These are phyloP conservation scores for Abortiporus biennis DNA, from an alignment of 1,284 basidiomycete species.

Conservation along the genomic window DNA sequence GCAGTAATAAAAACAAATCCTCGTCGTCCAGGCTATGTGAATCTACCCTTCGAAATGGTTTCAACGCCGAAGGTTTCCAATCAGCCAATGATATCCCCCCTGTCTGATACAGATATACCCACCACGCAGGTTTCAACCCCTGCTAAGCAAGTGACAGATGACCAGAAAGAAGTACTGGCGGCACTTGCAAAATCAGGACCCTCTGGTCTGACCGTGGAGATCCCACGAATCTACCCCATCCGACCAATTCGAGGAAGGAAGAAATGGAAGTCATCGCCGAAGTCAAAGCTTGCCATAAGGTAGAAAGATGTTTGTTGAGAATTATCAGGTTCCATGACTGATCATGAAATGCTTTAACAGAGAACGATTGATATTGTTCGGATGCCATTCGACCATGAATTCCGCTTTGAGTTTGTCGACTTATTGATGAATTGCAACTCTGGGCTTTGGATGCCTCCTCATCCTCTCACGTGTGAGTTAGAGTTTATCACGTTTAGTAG, in stretches of 20 bases:
- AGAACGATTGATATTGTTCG: constrained; percentile 43
- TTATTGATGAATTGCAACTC: constrained; percentile 34
- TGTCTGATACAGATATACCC: too few relatives aligned
- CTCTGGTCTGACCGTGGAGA: constrained; percentile 27
- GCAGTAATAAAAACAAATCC: too few relatives aligned
- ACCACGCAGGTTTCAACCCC: too few relatives aligned
- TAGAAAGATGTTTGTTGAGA: too few relatives aligned
- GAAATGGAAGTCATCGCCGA: constrained; percentile 47
- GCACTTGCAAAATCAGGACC: constrained; percentile 29
- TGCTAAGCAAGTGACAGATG: constrained; percentile 8
- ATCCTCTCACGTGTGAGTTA: constrained; percentile 24
- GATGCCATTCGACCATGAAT: constrained; percentile 35
- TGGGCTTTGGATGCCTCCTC: constrained; percentile 28
- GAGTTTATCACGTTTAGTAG: constrained; percentile 16
- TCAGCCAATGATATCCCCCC: too few relatives aligned
- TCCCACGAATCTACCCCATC: constrained; percentile 31
- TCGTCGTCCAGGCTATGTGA: too few relatives aligned
- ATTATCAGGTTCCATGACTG: background rate
- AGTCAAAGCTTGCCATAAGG: constrained; percentile 41
- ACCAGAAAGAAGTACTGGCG: constrained; percentile 21
- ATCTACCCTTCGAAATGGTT: too few relatives aligned
- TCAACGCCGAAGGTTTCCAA: too few relatives aligned
- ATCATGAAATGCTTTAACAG: constrained; percentile 20
- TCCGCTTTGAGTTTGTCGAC: constrained; percentile 31
- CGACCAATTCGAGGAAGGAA: constrained; percentile 39